Conservation (phyloP, 495 filamentous ascomycete genomes). For the Neurospora hispaniola region DNA sequence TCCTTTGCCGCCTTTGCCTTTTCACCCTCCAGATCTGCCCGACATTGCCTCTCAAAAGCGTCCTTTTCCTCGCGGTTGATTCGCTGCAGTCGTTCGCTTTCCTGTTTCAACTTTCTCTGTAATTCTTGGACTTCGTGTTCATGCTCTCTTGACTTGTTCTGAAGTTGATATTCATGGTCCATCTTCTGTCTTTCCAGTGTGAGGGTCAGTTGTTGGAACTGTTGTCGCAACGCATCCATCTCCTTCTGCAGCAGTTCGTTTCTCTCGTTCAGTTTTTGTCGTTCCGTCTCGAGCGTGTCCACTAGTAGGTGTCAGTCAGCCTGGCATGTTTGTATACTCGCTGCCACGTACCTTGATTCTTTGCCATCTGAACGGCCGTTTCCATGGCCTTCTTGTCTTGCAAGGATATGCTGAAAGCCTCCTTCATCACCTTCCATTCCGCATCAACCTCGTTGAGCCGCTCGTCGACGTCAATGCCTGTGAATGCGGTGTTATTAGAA, state of each 20-base stretch:
- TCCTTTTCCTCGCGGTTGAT: constrained; percentile 37
- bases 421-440: constrained; percentile 47
- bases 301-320: constrained; percentile 37
- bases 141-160: constrained; percentile 28
- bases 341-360: constrained; percentile 55
- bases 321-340: neutral
- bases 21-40: constrained; percentile 48
- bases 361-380: constrained; percentile 58
- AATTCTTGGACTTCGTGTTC: constrained; percentile 26
- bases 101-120: constrained; percentile 24
- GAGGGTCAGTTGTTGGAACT: constrained; percentile 19
- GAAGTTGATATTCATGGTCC: constrained; percentile 27
- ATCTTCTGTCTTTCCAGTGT: constrained; percentile 21
- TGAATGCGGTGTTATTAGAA: constrained; percentile 48
- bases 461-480: constrained; percentile 63
- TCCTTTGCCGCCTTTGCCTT: constrained; percentile 47
- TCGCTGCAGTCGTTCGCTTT: constrained; percentile 18
- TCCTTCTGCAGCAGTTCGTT: constrained; percentile 49
- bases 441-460: constrained; percentile 56
- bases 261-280: constrained; percentile 43
- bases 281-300: constrained; percentile 51
- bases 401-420: constrained; percentile 49
- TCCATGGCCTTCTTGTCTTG: constrained; percentile 53
- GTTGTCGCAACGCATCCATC: constrained; percentile 43
- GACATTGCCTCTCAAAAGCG: constrained; percentile 22